Base-by-base conservation (phyloP, 2,329 filamentous ascomycete genomes). In the Zymoseptoria brevis region DNA sequence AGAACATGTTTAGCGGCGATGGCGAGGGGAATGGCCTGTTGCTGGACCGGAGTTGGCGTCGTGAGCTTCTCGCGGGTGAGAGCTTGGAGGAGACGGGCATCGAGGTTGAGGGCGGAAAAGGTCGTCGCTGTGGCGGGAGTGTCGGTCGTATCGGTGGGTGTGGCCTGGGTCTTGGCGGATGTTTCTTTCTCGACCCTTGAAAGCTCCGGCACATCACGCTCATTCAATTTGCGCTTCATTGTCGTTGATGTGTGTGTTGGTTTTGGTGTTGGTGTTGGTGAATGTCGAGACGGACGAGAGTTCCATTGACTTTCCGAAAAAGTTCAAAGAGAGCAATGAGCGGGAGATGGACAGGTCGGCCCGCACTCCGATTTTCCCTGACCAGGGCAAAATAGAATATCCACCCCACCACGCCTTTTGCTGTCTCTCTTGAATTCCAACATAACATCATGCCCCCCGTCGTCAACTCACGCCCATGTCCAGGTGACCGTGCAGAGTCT, bases 1-100 rank as follows among this genome's bases (percentile, higher is more conserved):
- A 97, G 80, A 53, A 99, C 86, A 79, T 97, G 91, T 70, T 90
- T 87, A 11, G 94, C 93, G 64, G 91, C 85, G 19, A 97, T 79
- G 21, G 90, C 90, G 45, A 96, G 77, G 1, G 94, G 94, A 62
- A 99, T 96, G 1, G 90, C 89, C 74, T 88, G 87, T 50, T 85
- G 83, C 75, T 99, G 94, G 1, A 97, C 89, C 11, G 87, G 82
- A n/a, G 94, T 97, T 13, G 94, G 94, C 59, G 86, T 85, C 63
- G 87, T 81, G 77, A 92, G 97, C 74, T 88, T 87, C 74, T 94
- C 88, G 72, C 88, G 87, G 53, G 87, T 87, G 66, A 97, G 83
- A 57, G 89, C 91, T 78, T 96, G 90, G 35, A 96, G 80, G 29
- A 99, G 79, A 65, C 94, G 86, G 8, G 90, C 77, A 72, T 99